Evolutionary conservation across 805 yeast genomes (phyloP), one percentile per base, ranked within the genome.

Genomic region (Starmerella powellii): DNA sequence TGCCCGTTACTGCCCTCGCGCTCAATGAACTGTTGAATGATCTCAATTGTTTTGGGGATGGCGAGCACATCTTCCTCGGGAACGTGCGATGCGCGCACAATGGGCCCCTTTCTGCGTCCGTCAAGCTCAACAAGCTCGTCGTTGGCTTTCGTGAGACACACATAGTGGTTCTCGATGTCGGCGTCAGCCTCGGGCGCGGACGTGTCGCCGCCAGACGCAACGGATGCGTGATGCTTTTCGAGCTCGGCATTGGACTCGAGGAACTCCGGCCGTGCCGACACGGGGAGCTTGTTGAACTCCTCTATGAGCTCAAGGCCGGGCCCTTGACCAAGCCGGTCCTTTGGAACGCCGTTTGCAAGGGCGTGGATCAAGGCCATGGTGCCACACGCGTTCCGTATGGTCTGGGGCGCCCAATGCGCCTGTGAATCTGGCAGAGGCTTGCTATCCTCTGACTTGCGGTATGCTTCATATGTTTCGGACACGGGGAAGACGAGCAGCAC

Each of bases 341-440:
- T 34, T 6, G 63, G 61, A 4, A 59, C 51, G 10, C 59, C 60
- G 36, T 70, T 60, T 32, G 70, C 59, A 8, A 72, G 51, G 0
- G 77, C 67, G 54, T 88, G 96, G 18, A 88, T 63, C 35, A 91
- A 59, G 0, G 95, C 97, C 61, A 81, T 84, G 26, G 93, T 70
- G 4, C 98, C 98, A 64, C 98, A 88, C 0, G 94, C 93, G 58
- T 88, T 88, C 48, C 73, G 74, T 15, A 91, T 74, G 1, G 86
- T 76, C 56, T 88, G 98, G 51, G 74, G 76, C 53, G 78, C 74
- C 96, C 97, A 91, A n/a, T 70, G 50, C 13, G 76, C 65, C 6
- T 53, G 63, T 47, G 48, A 57, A 19, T 46, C 48, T 6, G 41
- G 41, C 19, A 42, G 49, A 17, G 52, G 43, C 11, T 54, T 40